phyloP scores from a whole-genome alignment of 108 stramenopile genomes.

The Cyclotella sp. region DNA sequence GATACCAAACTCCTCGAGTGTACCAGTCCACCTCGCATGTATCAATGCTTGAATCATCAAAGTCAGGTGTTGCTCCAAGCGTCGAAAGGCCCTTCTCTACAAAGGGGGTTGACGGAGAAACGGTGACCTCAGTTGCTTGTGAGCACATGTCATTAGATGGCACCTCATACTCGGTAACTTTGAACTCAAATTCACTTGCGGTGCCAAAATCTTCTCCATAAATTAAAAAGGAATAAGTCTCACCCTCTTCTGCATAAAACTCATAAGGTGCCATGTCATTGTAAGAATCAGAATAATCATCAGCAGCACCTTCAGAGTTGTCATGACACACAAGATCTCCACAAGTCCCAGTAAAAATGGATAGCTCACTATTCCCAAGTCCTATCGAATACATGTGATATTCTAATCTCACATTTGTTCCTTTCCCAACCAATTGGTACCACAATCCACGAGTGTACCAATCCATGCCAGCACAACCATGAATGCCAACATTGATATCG shows the following conservation, averaged over 20 bases:
- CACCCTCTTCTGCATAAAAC: background rate
- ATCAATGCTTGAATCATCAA: background rate
- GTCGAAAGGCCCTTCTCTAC: background rate
- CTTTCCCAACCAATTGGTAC: background rate
- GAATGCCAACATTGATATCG: background rate
- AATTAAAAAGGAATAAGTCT: background rate
- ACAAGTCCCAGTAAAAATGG: constrained; percentile 12
- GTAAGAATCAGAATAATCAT: no score
- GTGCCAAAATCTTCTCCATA: constrained; percentile 10
- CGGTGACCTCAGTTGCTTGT: background rate
- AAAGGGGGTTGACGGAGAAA: background rate
- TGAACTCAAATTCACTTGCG: constrained; percentile 1
- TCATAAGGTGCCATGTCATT: constrained; percentile 5
- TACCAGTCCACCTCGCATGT: constrained; percentile 16
- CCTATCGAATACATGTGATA: constrained; percentile 6
- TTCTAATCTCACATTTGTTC: constrained; percentile 6
- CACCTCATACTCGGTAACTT: constrained; percentile 14
- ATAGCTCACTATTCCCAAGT: constrained; percentile 10
- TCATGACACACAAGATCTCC: background rate
- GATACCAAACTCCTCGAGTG: constrained; percentile 23
- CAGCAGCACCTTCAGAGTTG: background rate
- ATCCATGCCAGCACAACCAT: constrained; percentile 6
- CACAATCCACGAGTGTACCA: constrained; percentile 12
- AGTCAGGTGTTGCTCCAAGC: constrained; percentile 25
- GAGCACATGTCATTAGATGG: constrained; percentile 6